Evolutionary conservation across 371 early-diverging fungal genomes (phyloP), one percentile per base, ranked within the genome.

Genomic region (Rhizopus microsporus): DNA sequence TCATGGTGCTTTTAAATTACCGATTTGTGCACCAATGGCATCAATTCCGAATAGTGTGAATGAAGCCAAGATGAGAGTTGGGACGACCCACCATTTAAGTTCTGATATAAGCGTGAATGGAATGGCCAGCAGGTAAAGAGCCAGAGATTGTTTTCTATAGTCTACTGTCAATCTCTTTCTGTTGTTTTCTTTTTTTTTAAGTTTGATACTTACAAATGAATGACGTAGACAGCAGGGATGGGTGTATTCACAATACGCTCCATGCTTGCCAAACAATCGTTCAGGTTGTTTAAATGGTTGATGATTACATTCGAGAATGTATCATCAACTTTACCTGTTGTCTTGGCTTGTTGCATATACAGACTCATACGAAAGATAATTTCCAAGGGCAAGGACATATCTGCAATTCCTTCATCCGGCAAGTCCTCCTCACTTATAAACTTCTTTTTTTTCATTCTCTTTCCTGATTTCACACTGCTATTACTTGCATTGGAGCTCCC

Each of bases 171-270:
- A 23, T 23, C 23, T 23, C 23, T 23, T 2, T 23, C 2, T 23
- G 23, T 23, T 23, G 23, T 23, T 23, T 23, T 23, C 2, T 23
- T 23, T 23, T 23, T 23, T 23, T 23, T 23, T 23, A 23, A 23
- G 23, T 23, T 23, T 23, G 23, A 23, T 42, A 63, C 74, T 69
- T 72, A 74, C 69, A 92, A 59, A 73, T 92, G 93, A 55, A 91
- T 84, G 31, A 77, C 73, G 63, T 93, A 93, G 8, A 89, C 92
- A 13, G 83, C 63, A 0, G 93, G 93, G 65, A 92, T 88, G 9
- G 93, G 93, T 2, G 89, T 86, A 59, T 74, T 77, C n/a, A 86
- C 74, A 63, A 93, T 87, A 23, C 93, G 74, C 61, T 92, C 92
- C 61, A 91, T 78, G 34, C 76, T 73, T 31, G 83, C 78, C 38